Percentiles rank a stretch among this genome's conserved stretches.
phyloP scores from a whole-genome alignment of 352 stramenopile species.

The Globisporangium camurandrum region DNA sequence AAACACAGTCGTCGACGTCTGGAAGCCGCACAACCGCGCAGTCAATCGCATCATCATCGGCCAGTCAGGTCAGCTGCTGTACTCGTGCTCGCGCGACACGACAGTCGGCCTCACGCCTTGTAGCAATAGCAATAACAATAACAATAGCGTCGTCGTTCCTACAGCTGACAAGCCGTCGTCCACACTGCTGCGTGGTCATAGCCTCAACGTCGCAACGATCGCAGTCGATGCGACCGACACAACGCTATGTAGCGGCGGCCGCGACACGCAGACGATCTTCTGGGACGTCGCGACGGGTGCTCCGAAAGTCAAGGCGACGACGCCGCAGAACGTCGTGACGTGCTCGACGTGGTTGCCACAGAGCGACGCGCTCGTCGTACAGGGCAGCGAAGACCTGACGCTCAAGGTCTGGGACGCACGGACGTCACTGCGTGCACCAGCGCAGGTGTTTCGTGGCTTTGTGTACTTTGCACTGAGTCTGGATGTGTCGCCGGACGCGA shows the following conservation, averaged over 20 bases:
- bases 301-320: constrained; percentile 53
- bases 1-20: constrained; percentile 20
- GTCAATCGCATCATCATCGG: constrained; percentile 60
- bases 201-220: constrained; percentile 66
- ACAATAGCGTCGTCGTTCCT: not conserved
- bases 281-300: constrained; percentile 58
- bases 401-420: constrained; percentile 77
- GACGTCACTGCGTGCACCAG: constrained; percentile 32
- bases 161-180: constrained; percentile 13
- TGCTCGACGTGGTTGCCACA: constrained; percentile 73
- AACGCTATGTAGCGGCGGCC: constrained; percentile 62
- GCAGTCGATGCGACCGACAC: constrained; percentile 41
- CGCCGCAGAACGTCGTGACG: constrained; percentile 78
- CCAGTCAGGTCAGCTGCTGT: constrained; percentile 31
- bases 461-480: constrained; percentile 78
- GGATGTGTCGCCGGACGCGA: constrained; percentile 35
- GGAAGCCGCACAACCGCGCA: constrained; percentile 39
- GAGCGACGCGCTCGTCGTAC: constrained; percentile 49
- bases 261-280: constrained; percentile 77
- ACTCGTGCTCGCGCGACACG: constrained; percentile 72
- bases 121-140: not conserved
- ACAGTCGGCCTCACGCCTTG: constrained; percentile 45
- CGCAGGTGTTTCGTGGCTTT: constrained; percentile 55
- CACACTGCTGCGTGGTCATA: constrained; percentile 34
- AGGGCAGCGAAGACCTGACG: constrained; percentile 78